These are phyloP conservation scores for Aspergillus aculeatinus DNA, from an alignment of 2,329 filamentous ascomycete genomes.

Conservation along the genomic window DNA sequence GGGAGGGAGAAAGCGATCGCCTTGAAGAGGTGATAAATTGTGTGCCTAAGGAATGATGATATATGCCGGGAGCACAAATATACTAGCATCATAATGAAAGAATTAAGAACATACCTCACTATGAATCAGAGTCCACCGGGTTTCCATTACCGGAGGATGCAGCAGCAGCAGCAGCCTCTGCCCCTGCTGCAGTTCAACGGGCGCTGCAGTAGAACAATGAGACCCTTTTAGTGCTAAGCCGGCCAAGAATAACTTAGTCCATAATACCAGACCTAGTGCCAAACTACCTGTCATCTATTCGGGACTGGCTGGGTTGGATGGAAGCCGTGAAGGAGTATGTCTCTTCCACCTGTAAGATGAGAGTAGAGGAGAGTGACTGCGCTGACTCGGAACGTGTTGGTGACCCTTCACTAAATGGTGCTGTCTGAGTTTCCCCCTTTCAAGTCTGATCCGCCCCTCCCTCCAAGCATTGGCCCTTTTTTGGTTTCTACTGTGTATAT, in stretches of 20 bases:
- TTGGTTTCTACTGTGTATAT: background rate
- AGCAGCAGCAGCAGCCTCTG: too few relatives aligned
- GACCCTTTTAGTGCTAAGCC: background rate
- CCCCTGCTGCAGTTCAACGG: background rate
- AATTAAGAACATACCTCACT: background rate
- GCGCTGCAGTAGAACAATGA: background rate
- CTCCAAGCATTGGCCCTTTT: background rate
- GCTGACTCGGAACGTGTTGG: conserved; percentile 4
- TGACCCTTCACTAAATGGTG: background rate
- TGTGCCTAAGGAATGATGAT: background rate
- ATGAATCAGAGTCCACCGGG: too few relatives aligned
- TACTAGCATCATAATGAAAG: background rate
- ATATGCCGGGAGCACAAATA: background rate
- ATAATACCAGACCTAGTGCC: background rate
- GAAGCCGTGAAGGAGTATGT: background rate
- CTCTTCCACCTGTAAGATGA: background rate
- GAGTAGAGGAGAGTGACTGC: conserved; percentile 2
- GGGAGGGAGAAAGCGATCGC: too few relatives aligned
- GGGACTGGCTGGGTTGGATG: conserved; percentile 2
- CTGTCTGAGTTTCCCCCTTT: background rate
- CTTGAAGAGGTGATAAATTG: background rate
- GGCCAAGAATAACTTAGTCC: background rate
- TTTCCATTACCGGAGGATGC: too few relatives aligned
- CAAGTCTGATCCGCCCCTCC: background rate
- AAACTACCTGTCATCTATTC: conserved; percentile 10